These are phyloP conservation scores for Thamnidium elegans DNA, from an alignment of 192 early-diverging fungal species.

Conservation along the genomic window DNA sequence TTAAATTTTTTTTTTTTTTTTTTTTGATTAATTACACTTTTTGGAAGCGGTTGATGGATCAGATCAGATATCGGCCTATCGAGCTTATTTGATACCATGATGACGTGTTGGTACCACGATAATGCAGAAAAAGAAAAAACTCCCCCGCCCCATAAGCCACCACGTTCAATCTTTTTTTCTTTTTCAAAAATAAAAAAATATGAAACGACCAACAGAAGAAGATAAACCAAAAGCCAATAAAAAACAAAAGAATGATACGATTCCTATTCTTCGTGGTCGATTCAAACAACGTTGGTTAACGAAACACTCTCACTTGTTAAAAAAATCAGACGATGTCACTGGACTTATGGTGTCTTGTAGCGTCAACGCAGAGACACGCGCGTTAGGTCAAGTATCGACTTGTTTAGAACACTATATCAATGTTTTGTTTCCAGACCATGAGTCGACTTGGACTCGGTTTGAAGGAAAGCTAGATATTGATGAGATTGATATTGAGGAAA, in stretches of 20 bases:
- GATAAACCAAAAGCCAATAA: background rate
- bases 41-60: too few relatives aligned
- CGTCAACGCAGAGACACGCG: constrained; percentile 32
- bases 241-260: constrained; percentile 24
- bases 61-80: too few relatives aligned
- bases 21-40: too few relatives aligned
- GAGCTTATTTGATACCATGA: too few relatives aligned
- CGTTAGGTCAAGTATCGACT: constrained; percentile 31
- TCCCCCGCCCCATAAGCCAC: too few relatives aligned
- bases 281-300: constrained; percentile 35
- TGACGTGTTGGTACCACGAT: too few relatives aligned
- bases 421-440: constrained; percentile 21
- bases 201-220: too few relatives aligned
- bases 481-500: constrained; percentile 8
- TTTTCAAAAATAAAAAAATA: too few relatives aligned
- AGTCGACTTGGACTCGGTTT: constrained; percentile 29
- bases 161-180: too few relatives aligned
- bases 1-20: too few relatives aligned
- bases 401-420: constrained; percentile 26
- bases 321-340: constrained; percentile 24
- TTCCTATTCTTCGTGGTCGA: constrained; percentile 29
- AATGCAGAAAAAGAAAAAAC: too few relatives aligned
- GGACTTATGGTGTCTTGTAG: constrained; percentile 34
- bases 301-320: constrained; percentile 33
- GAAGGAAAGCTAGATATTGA: constrained; percentile 33